Base-by-base conservation (phyloP, 2,329 filamentous ascomycete species). In the Chaetomiaceae sp. region DNA sequence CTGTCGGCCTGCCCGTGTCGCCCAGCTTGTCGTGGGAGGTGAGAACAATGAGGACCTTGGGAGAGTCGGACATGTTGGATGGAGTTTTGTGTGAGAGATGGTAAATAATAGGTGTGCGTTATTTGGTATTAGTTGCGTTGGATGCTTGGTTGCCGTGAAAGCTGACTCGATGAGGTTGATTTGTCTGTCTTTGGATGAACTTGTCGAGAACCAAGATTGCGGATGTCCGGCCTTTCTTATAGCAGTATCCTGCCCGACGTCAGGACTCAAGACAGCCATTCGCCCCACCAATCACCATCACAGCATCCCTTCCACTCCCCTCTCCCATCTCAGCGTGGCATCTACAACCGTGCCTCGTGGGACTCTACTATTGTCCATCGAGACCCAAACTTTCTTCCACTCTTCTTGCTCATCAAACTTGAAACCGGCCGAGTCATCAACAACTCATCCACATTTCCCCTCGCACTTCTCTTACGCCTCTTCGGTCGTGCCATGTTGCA, bases 41-140 rank as follows among this genome's bases (percentile, higher is more conserved):
- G 55, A 89, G 79, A 51, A 89, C 80, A 66, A 88, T 70, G 70
- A 89, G 83, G 57, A 89, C 70, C 51, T 85, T 86, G 60, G 72
- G 74, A 31, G 73, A 70, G 44, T 27, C 35, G 17, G 51, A 17
- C 74, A 78, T 78, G 51, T 27, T 63, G 27, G 40, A 5, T 10
- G 16, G 43, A 17, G 10, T 12, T 19, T 41, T 10, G n/a, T 17
- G 9, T 31, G 33, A 30, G n/a, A 14, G 25, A 9, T 55, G 21
- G 30, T 6, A 17, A 48, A 12, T 14, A 23, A 23, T 7, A 25
- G 38, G 38, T 49, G 35, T 20, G n/a, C n/a, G n/a, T 16, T 30
- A 2, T 45, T 31, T 44, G 5, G 19, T 6, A 34, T 35, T 38
- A n/a, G 23, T 34, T 16, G 37, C 3, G 13, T 19, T 16, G 21